A percentile compares a stretch with the other conserved stretches of the same genome.
These are phyloP conservation scores for Metroxylon sagu DNA, from an alignment of 176 grass and related monocot genomes.

Conservation along the genomic window DNA sequence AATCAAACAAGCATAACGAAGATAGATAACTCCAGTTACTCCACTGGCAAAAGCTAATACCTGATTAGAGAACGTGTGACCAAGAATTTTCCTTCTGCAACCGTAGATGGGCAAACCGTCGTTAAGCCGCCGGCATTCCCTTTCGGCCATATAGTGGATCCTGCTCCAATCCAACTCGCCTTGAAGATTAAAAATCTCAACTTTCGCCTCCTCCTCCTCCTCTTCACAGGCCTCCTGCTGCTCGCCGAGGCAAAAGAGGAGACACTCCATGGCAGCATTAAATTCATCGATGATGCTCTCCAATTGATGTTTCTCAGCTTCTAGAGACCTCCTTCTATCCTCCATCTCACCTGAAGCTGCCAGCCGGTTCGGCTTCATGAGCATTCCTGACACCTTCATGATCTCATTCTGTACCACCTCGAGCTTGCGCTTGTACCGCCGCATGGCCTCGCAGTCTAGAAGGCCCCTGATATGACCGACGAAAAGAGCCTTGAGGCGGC, in stretches of 20 bases:
- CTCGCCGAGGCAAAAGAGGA: constrained; percentile 22
- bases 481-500: constrained; percentile 45
- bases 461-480: constrained; percentile 33
- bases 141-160: constrained; percentile 44
- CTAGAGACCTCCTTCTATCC: constrained; percentile 28
- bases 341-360: constrained; percentile 23
- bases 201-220: constrained; percentile 12
- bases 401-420: constrained; percentile 22
- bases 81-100: constrained; percentile 45
- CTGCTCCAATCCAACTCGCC: constrained; percentile 39
- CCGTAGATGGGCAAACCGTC: constrained; percentile 74
- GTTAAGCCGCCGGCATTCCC: constrained; percentile 73
- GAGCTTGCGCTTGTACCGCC: constrained; percentile 18
- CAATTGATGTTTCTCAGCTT: constrained; percentile 36
- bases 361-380: constrained; percentile 5
- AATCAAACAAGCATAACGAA: not conserved
- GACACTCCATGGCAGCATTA: constrained; percentile 30
- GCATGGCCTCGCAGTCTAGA: constrained; percentile 24
- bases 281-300: constrained; percentile 46
- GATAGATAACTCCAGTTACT: constrained; percentile 2
- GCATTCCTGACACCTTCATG: constrained; percentile 7
- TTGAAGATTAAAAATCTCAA: constrained; percentile 34
- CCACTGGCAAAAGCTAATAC: constrained; percentile 13
- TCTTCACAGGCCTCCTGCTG: constrained; percentile 1
- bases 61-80: constrained; percentile 54